Percentiles rank a stretch among this genome's conserved stretches.
These are phyloP conservation scores for Sambucus nigra DNA, from an alignment of 129 eudicot species.

Conservation along the genomic window DNA sequence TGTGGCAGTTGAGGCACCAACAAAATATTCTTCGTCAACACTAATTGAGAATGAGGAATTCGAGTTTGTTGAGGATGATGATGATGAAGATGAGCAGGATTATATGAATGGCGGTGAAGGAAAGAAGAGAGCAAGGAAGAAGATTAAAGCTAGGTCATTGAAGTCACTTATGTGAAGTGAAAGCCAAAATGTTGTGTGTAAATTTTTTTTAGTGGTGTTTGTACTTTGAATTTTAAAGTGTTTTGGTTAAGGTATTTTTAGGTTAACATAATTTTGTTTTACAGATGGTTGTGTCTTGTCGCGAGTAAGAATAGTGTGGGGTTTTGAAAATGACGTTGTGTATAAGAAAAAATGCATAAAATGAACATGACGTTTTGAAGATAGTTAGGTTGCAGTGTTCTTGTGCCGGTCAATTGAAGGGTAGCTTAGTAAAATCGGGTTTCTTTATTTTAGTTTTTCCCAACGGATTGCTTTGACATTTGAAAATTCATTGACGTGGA, in stretches of 20 bases:
- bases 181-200: too few species aligned
- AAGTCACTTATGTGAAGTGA: conserved; percentile 45
- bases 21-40: not conserved
- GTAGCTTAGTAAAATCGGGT: not conserved
- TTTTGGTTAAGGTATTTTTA: not conserved
- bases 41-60: conserved; percentile 19
- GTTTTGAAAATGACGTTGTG: too few species aligned
- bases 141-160: conserved; percentile 57
- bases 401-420: not conserved
- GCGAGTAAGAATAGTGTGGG: not conserved
- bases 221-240: not conserved
- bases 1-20: not conserved
- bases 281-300: not conserved
- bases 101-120: conserved; percentile 4
- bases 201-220: not conserved
- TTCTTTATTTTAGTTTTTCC: not conserved
- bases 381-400: not conserved
- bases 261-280: too few species aligned
- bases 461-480: not conserved
- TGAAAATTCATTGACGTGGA: not conserved
- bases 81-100: conserved; percentile 16
- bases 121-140: conserved; percentile 23
- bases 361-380: too few species aligned
- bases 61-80: conserved; percentile 15
- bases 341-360: too few species aligned